Evolutionary conservation across 2,329 filamentous ascomycete genomes (phyloP), one percentile per base, ranked within the genome.

Genomic region (Phyllosticta citribraziliensis): DNA sequence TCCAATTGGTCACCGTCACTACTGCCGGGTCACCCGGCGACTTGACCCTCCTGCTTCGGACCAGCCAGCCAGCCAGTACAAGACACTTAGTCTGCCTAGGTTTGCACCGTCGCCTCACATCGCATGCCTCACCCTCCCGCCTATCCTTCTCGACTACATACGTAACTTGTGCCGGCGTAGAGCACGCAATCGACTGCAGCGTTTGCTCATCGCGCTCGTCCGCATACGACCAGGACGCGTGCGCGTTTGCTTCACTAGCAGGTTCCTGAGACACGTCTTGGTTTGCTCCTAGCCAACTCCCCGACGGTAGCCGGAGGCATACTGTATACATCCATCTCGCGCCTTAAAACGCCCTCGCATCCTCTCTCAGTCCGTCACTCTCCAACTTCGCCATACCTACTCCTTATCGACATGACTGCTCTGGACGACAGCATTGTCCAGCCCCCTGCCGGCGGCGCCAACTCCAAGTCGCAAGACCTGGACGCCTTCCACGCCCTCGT

Each of bases 401-500:
- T 47, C n/a, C 14, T 5, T 51, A 19, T 25, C 58, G 50, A 35
- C 58, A 60, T 60, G 58, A 60, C 58, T 56, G 58, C 58, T 56
- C 40, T 60, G 40, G 58, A 52, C 40, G 40, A 55, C 22, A 35
- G 35, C 40, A 30, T 60, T 56, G 53, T 54, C n/a, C 10, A 52
- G 12, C 9, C 53, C n/a, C 58, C 58, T 30, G 19, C 53, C 35
- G 35, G 53, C 40, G 25, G 25, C 12, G 58, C 8, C 19, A 52
- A 25, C 9, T 30, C 58, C 35, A 60, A 60, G 19, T 27, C 40
- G 6, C 58, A 60, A 30, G 59, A 61, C 19, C 27, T 63, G 20
- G 63, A 68, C 62, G 66, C 68, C 12, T 94, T 95, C 71, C 83
- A 91, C 47, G 73, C 79, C 58, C 84, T 96, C 54, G 88, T 95